These are phyloP conservation scores for Russula lepida DNA, from an alignment of 768 basidiomycete genomes.

Conservation along the genomic window DNA sequence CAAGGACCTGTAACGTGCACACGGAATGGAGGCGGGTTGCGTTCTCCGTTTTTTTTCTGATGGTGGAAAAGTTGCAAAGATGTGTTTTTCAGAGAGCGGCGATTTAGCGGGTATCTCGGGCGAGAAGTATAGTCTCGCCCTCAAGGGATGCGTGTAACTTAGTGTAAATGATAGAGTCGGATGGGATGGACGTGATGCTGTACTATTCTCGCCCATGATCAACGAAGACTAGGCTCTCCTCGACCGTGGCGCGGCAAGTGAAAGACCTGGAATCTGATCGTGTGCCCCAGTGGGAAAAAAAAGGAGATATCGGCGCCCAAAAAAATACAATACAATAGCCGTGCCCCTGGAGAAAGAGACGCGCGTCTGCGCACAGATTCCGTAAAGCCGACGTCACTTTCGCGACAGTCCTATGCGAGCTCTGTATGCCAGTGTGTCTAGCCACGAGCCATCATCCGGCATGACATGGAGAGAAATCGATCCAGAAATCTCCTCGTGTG, in stretches of 20 bases:
- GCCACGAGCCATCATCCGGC: background rate
- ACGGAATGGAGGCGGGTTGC: too few species aligned
- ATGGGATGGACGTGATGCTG: background rate
- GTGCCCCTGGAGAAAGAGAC: background rate
- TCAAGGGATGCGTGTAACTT: too few species aligned
- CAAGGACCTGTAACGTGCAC: too few species aligned
- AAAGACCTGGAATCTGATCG: background rate
- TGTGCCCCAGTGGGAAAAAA: background rate
- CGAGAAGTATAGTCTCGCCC: background rate
- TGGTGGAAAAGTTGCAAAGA: background rate
- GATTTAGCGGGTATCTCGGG: background rate
- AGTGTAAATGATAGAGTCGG: background rate
- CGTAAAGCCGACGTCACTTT: background rate
- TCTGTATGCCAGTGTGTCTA: background rate
- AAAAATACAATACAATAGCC: background rate
- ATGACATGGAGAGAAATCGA: background rate
- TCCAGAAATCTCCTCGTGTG: background rate
- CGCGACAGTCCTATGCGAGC: background rate
- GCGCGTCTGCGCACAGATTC: background rate
- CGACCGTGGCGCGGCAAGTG: background rate
- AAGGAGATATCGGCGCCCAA: background rate
- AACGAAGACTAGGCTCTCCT: background rate
- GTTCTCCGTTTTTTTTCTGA: constrained; percentile 5
- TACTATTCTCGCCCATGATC: too few species aligned
- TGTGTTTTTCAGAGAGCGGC: background rate